Conservation (phyloP, 2,329 filamentous ascomycete genomes). For the Phialophora tarda region DNA sequence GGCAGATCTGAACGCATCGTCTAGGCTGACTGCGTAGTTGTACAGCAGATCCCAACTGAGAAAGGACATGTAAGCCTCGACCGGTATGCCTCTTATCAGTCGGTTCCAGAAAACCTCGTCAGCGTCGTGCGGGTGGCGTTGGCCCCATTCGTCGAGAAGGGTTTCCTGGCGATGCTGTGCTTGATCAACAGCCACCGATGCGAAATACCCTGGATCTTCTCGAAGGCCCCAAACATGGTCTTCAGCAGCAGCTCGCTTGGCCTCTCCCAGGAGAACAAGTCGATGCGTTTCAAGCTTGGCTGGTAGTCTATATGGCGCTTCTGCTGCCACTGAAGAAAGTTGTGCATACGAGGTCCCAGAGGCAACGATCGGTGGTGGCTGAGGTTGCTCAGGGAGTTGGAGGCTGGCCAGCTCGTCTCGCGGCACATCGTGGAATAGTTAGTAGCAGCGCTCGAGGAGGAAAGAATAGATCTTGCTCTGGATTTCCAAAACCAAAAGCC, state of each 20-base stretch:
- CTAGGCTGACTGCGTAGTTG: conserved; percentile 39
- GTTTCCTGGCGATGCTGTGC: conserved; percentile 56
- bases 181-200: conserved; percentile 50
- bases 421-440: conserved; percentile 60
- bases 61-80: conserved; percentile 46
- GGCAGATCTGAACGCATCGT: conserved; percentile 38
- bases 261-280: conserved; percentile 53
- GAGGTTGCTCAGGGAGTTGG: conserved; percentile 46
- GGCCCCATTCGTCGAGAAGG: conserved; percentile 49
- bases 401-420: conserved; percentile 41
- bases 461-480: conserved; percentile 58
- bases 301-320: conserved; percentile 61
- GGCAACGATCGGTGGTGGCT: conserved; percentile 45
- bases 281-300: conserved; percentile 53
- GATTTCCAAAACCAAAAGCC: conserved; percentile 57
- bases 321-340: conserved; percentile 51
- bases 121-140: conserved; percentile 34
- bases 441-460: conserved; percentile 55
- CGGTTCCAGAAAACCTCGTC: conserved; percentile 49
- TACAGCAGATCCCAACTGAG: conserved; percentile 51
- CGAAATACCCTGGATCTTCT: conserved; percentile 66
- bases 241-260: conserved; percentile 51
- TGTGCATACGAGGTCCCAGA: conserved; percentile 45
- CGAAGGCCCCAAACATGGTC: conserved; percentile 63
- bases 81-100: conserved; percentile 46